These are phyloP conservation scores for Lactarius hatsudake DNA, from an alignment of 768 basidiomycete genomes.

Conservation along the genomic window DNA sequence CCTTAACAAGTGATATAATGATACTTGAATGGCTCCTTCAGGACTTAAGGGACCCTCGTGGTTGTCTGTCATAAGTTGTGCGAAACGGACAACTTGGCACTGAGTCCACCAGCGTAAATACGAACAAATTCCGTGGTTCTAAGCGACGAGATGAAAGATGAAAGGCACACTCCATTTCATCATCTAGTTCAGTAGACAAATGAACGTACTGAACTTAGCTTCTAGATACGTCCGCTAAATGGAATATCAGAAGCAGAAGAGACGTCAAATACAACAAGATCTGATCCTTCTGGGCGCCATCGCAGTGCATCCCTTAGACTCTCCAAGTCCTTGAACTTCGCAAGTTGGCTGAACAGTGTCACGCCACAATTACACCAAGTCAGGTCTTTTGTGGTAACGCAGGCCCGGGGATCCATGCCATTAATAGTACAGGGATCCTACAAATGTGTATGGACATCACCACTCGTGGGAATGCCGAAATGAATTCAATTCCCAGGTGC, in stretches of 20 bases:
- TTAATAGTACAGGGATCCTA: neutral
- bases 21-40: no score
- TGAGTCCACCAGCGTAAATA: no score
- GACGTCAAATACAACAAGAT: neutral
- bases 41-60: slow-evolving; percentile 6
- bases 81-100: neutral
- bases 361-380: neutral
- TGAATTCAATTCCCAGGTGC: neutral
- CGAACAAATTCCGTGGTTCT: neutral
- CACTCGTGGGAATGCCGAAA: neutral
- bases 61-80: slow-evolving; percentile 22
- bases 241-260: neutral
- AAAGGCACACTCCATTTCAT: no score
- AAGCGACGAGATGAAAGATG: no score
- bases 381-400: neutral
- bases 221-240: neutral
- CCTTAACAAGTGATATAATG: no score
- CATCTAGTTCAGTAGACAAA: neutral
- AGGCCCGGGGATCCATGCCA: neutral
- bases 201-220: neutral
- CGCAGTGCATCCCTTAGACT: neutral
- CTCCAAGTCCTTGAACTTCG: neutral
- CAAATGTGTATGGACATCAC: neutral
- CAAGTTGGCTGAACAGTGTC: neutral
- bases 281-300: neutral